Base-by-base conservation (phyloP, 495 filamentous ascomycete species). In the Penicillium odoratum region DNA sequence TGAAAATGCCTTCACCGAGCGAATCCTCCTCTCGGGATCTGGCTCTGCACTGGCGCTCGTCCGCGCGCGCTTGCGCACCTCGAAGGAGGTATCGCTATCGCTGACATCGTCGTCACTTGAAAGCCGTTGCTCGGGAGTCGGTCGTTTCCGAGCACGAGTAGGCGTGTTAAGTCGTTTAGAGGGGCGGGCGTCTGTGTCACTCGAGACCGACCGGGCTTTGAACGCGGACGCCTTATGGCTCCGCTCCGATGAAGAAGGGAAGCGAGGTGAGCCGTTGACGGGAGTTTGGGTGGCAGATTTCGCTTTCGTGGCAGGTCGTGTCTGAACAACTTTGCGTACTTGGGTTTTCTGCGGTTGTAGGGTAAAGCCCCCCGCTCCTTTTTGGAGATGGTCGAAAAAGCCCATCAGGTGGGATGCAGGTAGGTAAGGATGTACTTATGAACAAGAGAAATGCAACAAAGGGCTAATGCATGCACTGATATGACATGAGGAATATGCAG, bases 1-100 rank as follows among this genome's bases (percentile, higher is more conserved):
- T 7, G 80, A 82, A 58, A 85, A 86, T n/a, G 84, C 78, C 64
- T 81, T 81, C 55, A 81, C 73, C 18, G 85, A 85, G 46, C 83
- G 78, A 57, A 92, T 59, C 57, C 78, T 75, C 52, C 89, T 78
- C 49, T 81, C 83, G 34, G 72, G 65, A 65, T 90, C 88, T 18
- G 74, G 72, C 51, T 81, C 79, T 10, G 70, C 66, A 45, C 74
- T 76, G 30, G 69, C 73, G 29, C 69, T 75, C 46, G 69, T 70
- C 51, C 74, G 72, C 9, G 67, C 69, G 10, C 80, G 77, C 62
- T 83, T 83, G 48, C 70, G 75, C 33, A 77, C 66, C 55, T 76
- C 74, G 18, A 78, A 74, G 7, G 77, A 75, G 29, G 74, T 61
- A 59, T 81, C 78, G 11, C 71, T 74, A 51, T 81, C 80, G 56